Conservation (phyloP, 805 yeast species). For the Dipodascopsis tothii region DNA sequence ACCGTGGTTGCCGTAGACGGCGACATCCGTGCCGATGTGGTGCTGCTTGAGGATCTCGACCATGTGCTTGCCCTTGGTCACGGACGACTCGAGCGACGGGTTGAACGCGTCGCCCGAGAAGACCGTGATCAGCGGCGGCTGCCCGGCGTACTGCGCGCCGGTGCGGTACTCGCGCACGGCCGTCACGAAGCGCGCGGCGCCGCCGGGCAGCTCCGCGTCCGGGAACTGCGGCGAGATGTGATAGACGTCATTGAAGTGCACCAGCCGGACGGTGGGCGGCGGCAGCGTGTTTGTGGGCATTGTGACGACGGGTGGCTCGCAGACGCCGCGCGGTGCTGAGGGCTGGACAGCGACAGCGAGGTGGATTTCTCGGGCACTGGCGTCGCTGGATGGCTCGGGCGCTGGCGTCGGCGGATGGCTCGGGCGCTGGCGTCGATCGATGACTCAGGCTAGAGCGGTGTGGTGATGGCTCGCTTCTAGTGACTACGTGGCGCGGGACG, state of each 20-base stretch:
- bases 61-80: conserved; percentile 24
- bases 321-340: too few species aligned
- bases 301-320: too few species aligned
- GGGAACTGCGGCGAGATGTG: conserved; percentile 19
- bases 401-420: too few species aligned
- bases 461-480: too few species aligned
- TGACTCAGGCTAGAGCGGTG: too few species aligned
- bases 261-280: conserved; percentile 18
- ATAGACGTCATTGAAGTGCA: conserved; percentile 25
- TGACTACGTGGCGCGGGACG: too few species aligned
- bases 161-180: conserved; percentile 15
- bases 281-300: too few species aligned
- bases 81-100: conserved; percentile 24
- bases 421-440: too few species aligned
- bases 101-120: conserved; percentile 25
- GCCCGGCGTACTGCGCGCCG: conserved; percentile 6
- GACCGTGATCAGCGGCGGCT: conserved; percentile 21
- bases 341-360: too few species aligned
- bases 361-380: too few species aligned
- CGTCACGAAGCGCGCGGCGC: conserved; percentile 26
- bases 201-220: conserved; percentile 20
- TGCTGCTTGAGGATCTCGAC: conserved; percentile 11
- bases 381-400: too few species aligned
- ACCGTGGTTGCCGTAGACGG: conserved; percentile 25
- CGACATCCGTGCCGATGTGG: conserved; percentile 22